phyloP scores from a whole-genome alignment of 164 flowering plant genomes.

The Nymphaea colorata region DNA sequence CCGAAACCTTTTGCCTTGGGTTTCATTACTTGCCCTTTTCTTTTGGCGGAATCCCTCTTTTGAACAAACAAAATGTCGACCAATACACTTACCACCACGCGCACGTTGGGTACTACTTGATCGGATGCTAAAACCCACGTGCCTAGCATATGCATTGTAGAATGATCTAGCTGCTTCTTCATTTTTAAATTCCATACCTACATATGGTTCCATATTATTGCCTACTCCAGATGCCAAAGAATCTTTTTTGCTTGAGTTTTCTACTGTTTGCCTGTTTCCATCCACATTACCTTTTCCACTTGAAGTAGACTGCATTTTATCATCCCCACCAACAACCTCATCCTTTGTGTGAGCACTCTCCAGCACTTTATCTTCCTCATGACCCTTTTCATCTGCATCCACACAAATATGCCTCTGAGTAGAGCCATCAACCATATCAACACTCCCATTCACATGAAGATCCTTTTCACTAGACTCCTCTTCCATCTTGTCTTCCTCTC shows the following conservation, averaged over 20 bases:
- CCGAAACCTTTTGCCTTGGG: not conserved
- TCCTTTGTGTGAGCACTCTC: not conserved
- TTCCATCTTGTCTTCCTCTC: not conserved
- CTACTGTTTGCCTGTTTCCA: not conserved
- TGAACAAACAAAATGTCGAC: not conserved
- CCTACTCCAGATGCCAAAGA: not conserved
- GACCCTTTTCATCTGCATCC: not conserved
- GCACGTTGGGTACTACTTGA: not conserved
- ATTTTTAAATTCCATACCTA: constrained; percentile 2
- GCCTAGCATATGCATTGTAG: not conserved
- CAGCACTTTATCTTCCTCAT: not conserved
- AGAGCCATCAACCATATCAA: not conserved
- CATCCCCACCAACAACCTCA: not conserved
- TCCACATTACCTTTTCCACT: not conserved
- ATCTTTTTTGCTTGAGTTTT: not conserved
- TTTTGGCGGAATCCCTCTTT: not conserved
- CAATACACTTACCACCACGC: not conserved
- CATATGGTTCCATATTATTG: not conserved
- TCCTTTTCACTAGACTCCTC: not conserved
- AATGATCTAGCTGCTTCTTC: not conserved
- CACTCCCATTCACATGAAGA: not conserved
- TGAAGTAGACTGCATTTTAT: not conserved
- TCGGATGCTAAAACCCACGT: not conserved
- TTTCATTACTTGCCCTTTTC: not conserved
- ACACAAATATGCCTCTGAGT: not conserved